Conservation (phyloP, 768 basidiomycete species). For the Tylopilus felleus region DNA sequence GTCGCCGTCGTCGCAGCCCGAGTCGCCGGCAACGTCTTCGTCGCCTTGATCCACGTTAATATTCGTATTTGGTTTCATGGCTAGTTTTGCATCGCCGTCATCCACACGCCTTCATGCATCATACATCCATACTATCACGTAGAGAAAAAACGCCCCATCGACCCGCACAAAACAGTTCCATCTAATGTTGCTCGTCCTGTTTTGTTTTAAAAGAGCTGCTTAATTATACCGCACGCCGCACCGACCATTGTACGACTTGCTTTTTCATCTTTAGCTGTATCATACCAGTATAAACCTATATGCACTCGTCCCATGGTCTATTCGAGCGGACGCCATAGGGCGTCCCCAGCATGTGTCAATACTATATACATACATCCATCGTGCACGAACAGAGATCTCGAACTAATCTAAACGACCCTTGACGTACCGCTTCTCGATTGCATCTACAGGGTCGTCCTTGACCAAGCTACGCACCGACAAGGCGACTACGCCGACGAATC, state of each 20-base stretch:
- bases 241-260: background rate
- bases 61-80: background rate
- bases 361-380: background rate
- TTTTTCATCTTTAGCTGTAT: background rate
- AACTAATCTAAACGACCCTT: slow-evolving; percentile 25
- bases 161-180: too few relatives aligned
- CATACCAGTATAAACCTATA: slow-evolving; percentile 3
- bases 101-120: too few relatives aligned
- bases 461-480: slow-evolving; percentile 15
- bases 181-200: background rate
- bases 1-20: slow-evolving; percentile 4
- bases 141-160: too few relatives aligned
- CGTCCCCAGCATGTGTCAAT: background rate
- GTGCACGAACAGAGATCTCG: background rate
- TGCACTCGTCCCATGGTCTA: too few relatives aligned
- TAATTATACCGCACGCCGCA: background rate
- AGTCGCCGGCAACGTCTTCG: background rate
- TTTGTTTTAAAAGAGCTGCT: background rate
- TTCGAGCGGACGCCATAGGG: background rate
- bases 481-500: slow-evolving; percentile 3
- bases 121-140: background rate
- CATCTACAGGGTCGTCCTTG: slow-evolving; percentile 14
- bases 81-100: background rate
- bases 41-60: background rate
- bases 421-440: slow-evolving; percentile 12